Conservation (phyloP, 306 rosid species). For the Herpetospermum pedunculosum region DNA sequence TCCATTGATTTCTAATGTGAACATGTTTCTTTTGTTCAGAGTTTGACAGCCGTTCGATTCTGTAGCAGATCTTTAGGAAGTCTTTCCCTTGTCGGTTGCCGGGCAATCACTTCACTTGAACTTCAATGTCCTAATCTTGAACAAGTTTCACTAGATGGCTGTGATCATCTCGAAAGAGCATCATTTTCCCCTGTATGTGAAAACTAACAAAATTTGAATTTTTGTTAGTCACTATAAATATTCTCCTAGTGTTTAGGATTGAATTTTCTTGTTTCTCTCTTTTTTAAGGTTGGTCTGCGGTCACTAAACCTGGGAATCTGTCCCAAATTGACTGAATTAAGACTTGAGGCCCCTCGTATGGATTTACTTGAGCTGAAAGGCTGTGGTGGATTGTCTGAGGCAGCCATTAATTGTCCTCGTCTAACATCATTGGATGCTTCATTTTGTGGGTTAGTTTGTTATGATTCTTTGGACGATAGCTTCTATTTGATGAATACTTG, state of each 20-base stretch:
- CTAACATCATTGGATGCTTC: constrained; percentile 90
- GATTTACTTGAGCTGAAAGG: constrained; percentile 91
- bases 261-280: constrained; percentile 1
- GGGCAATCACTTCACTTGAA: constrained; percentile 61
- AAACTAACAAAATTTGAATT: constrained; percentile 1
- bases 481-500: not conserved
- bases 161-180: constrained; percentile 88
- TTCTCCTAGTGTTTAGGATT: not conserved
- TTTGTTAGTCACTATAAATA: not conserved
- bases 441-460: constrained; percentile 68
- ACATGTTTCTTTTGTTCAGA: constrained; percentile 35
- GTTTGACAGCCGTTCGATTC: constrained; percentile 70
- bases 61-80: constrained; percentile 57
- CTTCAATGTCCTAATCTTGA: constrained; percentile 77
- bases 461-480: constrained; percentile 4
- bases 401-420: constrained; percentile 80
- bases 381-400: constrained; percentile 86
- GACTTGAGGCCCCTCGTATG: constrained; percentile 67
- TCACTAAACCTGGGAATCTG: constrained; percentile 91
- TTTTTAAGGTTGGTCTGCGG: constrained; percentile 73
- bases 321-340: constrained; percentile 67
- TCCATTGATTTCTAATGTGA: constrained; percentile 7
- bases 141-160: constrained; percentile 87
- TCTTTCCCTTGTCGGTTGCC: constrained; percentile 95
- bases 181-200: constrained; percentile 79